Base-by-base conservation (phyloP, 2,329 filamentous ascomycete species). In the Paecilomyces sp. region DNA sequence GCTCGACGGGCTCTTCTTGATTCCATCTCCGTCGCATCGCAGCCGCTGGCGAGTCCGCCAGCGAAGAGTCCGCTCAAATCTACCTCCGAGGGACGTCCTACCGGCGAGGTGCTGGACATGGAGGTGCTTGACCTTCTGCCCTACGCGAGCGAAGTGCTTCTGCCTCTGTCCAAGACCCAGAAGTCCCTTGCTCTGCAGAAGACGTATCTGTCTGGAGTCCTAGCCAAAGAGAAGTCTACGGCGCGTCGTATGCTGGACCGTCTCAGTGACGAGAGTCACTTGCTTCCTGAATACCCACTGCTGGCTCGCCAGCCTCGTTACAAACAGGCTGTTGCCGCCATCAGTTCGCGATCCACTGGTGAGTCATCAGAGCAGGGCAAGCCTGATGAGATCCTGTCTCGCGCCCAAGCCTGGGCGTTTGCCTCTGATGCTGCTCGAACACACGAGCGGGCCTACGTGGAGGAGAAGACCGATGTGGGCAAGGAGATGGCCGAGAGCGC, bases 271-370 rank as follows among this genome's bases (percentile, higher is more conserved):
- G 75, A 77, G 60, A 77, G 75, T 55, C 75, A 77, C 54, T 67
- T 77, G 8, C 73, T 77, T n/a, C 73, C 75, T 1, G 73, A 76
- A 56, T 77, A 77, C 55, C 74, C 75, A 3, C 66, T 74, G 25
- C 64, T 72, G 6, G 67, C 70, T 22, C 70, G 67, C 34, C 74
- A 77, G 56, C 65, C 70, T 4, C 72, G 72, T 41, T 74, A 74
- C 65, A 73, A 74, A 56, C 67, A 74, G 51, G 67, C 67, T 6
- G 66, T 69, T 30, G 66, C 69, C 2, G 65, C 70, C 9, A 64
- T 70, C 15, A 67, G 63, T 31, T 64, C 66, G 18, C 66, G 69
- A 3, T 63, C 64, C 52, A 57, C 59, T 11, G 13, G 57, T 1
- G 63, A 60, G 22, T 41, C 61, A 5, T 28, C 63, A n/a, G 67